These are phyloP conservation scores for Plenodomus tracheiphilus DNA, from an alignment of 2,329 filamentous ascomycete species.

Conservation along the genomic window DNA sequence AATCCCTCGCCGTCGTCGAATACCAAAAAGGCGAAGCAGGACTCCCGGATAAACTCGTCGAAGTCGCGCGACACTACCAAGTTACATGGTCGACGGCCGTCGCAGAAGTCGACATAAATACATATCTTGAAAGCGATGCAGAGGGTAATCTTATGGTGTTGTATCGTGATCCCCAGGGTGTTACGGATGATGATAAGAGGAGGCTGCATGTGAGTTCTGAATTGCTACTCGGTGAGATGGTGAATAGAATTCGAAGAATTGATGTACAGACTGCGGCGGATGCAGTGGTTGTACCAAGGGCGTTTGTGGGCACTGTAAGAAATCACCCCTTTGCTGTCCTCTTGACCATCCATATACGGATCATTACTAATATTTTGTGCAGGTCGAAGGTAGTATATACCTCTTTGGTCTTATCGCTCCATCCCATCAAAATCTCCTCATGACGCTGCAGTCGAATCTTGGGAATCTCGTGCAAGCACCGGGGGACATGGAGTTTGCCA, in stretches of 20 bases:
- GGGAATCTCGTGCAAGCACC: slow-evolving; percentile 67
- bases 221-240: slow-evolving; percentile 86
- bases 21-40: slow-evolving; percentile 64
- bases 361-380: slow-evolving; percentile 13
- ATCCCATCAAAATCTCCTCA: slow-evolving; percentile 74
- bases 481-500: slow-evolving; percentile 74
- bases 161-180: slow-evolving; percentile 70
- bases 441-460: slow-evolving; percentile 76
- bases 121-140: slow-evolving; percentile 81
- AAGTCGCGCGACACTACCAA: slow-evolving; percentile 79
- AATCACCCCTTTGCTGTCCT: neutral
- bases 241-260: slow-evolving; percentile 82
- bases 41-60: slow-evolving; percentile 65
- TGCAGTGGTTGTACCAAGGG: slow-evolving; percentile 74
- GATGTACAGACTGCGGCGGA: slow-evolving; percentile 66
- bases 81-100: slow-evolving; percentile 82
- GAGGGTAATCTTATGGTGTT: slow-evolving; percentile 86
- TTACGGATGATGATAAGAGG: slow-evolving; percentile 72
- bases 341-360: neutral
- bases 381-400: slow-evolving; percentile 91
- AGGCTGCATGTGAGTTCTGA: slow-evolving; percentile 76
- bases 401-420: slow-evolving; percentile 80
- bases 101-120: slow-evolving; percentile 69
- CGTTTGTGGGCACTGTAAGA: slow-evolving; percentile 85
- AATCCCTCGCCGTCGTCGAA: slow-evolving; percentile 79